These are phyloP conservation scores for Nosema bombycis DNA, from an alignment of 371 early-diverging fungal genomes.

Conservation along the genomic window DNA sequence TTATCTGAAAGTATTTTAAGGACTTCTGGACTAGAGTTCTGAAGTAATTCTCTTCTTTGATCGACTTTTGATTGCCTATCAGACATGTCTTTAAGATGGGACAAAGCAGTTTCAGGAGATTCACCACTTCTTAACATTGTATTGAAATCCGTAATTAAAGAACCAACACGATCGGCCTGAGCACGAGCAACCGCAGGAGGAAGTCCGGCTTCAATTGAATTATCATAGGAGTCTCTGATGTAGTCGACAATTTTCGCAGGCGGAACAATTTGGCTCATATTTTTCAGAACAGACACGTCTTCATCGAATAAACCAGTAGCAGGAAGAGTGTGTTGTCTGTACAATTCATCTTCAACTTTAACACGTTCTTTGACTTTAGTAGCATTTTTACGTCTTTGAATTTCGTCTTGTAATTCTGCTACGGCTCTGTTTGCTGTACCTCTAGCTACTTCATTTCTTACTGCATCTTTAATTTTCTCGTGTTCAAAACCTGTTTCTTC, in stretches of 20 bases:
- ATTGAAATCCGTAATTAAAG: slow-evolving; percentile 21
- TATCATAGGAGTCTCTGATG: slow-evolving; percentile 18
- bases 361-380: background rate
- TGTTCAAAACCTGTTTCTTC: background rate
- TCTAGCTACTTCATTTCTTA: background rate
- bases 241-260: background rate
- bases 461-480: background rate
- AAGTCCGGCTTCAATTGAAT: background rate
- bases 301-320: slow-evolving; percentile 15
- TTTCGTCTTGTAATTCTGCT: background rate
- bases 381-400: background rate
- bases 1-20: slow-evolving; percentile 28
- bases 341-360: background rate
- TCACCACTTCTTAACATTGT: slow-evolving; percentile 14
- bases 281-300: slow-evolving; percentile 12
- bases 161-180: slow-evolving; percentile 16
- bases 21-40: slow-evolving; percentile 19
- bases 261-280: slow-evolving; percentile 9
- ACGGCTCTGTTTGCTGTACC: background rate
- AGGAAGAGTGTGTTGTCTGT: background rate
- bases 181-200: slow-evolving; percentile 20
- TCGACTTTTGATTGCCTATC: slow-evolving; percentile 23
- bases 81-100: slow-evolving; percentile 1
- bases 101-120: slow-evolving; percentile 8
- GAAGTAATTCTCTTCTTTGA: slow-evolving; percentile 19